Conservation (phyloP, 2,329 filamentous ascomycete species). For the Phaeosphaeriaceae sp. region DNA sequence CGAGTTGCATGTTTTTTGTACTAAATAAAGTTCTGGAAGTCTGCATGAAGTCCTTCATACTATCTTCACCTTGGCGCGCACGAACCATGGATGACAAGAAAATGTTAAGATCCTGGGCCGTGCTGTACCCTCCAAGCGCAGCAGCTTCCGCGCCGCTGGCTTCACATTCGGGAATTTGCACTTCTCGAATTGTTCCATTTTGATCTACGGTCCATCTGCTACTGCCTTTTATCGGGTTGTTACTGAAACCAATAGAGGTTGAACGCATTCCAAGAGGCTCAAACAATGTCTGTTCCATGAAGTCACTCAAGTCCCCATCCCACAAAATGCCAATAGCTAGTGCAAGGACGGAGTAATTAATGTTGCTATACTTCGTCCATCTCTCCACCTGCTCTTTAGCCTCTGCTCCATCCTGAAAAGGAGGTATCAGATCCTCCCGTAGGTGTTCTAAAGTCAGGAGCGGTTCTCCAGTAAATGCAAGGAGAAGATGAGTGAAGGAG, state of each 20-base stretch:
- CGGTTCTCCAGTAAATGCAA: background rate
- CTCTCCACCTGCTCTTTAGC: background rate
- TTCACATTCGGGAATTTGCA: background rate
- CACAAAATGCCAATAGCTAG: constrained; percentile 7
- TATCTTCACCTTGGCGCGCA: background rate
- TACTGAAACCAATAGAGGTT: constrained; percentile 2
- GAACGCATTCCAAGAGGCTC: constrained; percentile 5
- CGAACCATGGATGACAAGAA: constrained; percentile 5
- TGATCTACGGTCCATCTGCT: background rate
- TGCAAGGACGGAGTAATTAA: constrained; percentile 8
- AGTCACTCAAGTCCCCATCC: background rate
- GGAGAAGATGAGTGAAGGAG: no score
- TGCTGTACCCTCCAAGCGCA: constrained; percentile 9
- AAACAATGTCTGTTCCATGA: constrained; percentile 7
- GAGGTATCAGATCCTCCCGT: no score
- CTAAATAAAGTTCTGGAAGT: background rate
- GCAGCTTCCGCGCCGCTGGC: constrained; percentile 9
- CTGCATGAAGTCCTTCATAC: background rate
- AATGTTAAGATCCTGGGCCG: constrained; percentile 7
- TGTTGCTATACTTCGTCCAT: constrained; percentile 8
- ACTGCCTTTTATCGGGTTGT: background rate
- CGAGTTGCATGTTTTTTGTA: no score
- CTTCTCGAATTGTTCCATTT: background rate
- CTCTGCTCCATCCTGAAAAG: no score
- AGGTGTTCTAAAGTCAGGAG: no score